Evolutionary conservation across 345 rosid genomes (phyloP).

Genomic region (Dipteronia dyeriana): DNA sequence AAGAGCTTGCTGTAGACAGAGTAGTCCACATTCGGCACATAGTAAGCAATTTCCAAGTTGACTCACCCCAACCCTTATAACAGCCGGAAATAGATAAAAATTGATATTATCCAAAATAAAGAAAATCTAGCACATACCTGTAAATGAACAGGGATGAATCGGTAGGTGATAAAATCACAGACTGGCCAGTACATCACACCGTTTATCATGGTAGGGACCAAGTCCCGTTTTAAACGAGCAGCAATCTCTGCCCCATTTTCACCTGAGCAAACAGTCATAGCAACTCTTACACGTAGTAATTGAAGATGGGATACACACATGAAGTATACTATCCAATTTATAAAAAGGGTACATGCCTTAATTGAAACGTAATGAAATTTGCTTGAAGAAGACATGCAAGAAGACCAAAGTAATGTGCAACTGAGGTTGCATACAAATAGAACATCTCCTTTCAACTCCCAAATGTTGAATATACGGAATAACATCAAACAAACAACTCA

Average conservation of each 20-base stretch:
- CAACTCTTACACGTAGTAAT: slow-evolving; percentile 16
- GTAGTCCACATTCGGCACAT: too few species aligned
- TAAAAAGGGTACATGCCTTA: background rate
- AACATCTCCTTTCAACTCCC: background rate
- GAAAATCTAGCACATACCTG: slow-evolving; percentile 50
- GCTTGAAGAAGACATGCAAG: slow-evolving; percentile 2
- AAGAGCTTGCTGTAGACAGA: background rate
- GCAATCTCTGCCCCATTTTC: slow-evolving; percentile 58
- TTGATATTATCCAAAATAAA: background rate
- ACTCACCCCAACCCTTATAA: background rate
- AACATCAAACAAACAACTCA: background rate
- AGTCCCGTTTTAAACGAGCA: slow-evolving; percentile 76
- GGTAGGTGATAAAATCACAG: slow-evolving; percentile 88
- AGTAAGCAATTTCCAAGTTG: too few species aligned
- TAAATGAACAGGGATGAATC: slow-evolving; percentile 75
- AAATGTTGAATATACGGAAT: background rate
- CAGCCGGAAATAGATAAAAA: background rate
- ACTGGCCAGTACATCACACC: slow-evolving; percentile 89
- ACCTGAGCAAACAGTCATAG: slow-evolving; percentile 44
- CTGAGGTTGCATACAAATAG: background rate
- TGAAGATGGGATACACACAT: background rate
- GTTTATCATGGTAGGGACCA: slow-evolving; percentile 63
- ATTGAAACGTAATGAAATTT: background rate
- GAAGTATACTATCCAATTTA: background rate
- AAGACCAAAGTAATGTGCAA: background rate